Evolutionary conservation across 768 basidiomycete species (phyloP).

Genomic region (Mycena latifolia): DNA sequence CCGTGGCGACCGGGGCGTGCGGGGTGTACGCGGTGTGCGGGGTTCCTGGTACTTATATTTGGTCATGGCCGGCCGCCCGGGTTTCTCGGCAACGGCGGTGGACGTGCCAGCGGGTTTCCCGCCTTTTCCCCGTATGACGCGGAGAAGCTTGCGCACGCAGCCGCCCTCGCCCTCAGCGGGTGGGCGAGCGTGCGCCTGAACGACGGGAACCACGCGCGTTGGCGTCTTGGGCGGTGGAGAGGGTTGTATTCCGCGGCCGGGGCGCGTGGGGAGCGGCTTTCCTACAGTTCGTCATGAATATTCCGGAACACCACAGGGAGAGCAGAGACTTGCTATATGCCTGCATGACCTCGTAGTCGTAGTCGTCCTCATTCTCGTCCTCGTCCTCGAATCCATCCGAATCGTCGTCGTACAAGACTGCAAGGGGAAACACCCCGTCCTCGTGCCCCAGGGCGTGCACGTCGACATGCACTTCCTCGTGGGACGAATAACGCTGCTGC

Average conservation of each 20-base stretch:
- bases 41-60: background rate
- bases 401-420: background rate
- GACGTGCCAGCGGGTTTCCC: background rate
- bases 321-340: constrained; percentile 12
- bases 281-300: constrained; percentile 1
- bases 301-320: background rate
- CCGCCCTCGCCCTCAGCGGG: no score
- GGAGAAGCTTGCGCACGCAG: background rate
- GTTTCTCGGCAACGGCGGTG: background rate
- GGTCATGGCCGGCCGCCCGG: background rate
- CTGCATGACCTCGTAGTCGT: background rate
- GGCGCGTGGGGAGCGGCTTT: constrained; percentile 17
- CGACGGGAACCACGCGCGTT: no score
- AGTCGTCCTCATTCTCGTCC: constrained; percentile 9
- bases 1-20: no score
- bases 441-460: background rate
- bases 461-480: constrained; percentile 7
- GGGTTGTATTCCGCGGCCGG: constrained; percentile 5
- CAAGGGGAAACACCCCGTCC: no score
- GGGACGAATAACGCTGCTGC: constrained; percentile 13
- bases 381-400: background rate
- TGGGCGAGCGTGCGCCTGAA: no score
- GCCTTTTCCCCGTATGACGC: background rate
- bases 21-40: background rate
- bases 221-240: constrained; percentile 12